These are phyloP conservation scores for Euphorbia celastroides DNA, from an alignment of 441 rosid species.

Conservation along the genomic window DNA sequence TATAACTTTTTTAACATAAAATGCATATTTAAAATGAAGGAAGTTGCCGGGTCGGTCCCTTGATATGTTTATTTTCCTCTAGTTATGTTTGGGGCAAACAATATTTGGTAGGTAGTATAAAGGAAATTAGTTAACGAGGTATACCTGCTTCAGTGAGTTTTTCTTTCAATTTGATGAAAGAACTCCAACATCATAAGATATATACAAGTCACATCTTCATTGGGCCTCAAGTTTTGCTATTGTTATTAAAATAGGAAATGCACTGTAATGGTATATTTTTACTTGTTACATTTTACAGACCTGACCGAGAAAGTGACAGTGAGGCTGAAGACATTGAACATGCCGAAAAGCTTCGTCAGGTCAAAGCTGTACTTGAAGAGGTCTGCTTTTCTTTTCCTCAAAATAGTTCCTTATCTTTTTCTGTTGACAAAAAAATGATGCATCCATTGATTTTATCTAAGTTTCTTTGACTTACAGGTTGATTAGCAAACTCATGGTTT, in stretches of 20 bases:
- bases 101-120: background rate
- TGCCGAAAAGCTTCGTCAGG: constrained; percentile 99
- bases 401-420: background rate
- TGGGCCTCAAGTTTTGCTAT: background rate
- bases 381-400: constrained; percentile 26
- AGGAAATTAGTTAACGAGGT: background rate
- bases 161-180: background rate
- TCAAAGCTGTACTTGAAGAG: constrained; percentile 99
- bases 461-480: background rate
- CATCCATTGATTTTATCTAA: background rate
- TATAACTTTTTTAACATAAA: background rate
- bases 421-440: background rate
- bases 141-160: background rate
- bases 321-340: constrained; percentile 99
- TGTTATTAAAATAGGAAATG: background rate
- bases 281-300: constrained; percentile 27
- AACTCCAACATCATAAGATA: too few species aligned
- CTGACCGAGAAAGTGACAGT: constrained; percentile 95
- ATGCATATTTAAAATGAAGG: background rate
- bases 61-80: background rate
- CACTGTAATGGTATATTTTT: background rate
- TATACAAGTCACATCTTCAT: background rate
- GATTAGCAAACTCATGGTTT: background rate
- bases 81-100: background rate
- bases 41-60: background rate